These are phyloP conservation scores for Nicotiana otophora DNA, from an alignment of 257 asterid genomes.

Conservation along the genomic window DNA sequence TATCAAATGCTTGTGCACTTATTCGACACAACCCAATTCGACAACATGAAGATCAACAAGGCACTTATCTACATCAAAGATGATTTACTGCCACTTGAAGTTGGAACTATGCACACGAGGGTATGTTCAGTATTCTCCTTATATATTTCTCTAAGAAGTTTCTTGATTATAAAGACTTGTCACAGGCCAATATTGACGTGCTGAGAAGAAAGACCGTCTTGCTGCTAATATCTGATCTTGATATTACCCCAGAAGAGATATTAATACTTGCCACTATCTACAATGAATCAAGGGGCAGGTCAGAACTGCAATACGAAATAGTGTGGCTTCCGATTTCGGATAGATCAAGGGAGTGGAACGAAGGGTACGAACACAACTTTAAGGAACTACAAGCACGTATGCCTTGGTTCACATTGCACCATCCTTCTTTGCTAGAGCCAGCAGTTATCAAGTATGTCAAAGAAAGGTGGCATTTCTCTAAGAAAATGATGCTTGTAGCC, in stretches of 20 bases:
- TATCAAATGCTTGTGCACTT: slow-evolving; percentile 41
- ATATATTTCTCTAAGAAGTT: too few relatives aligned
- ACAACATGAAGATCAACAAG: slow-evolving; percentile 59
- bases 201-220: slow-evolving; percentile 54
- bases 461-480: slow-evolving; percentile 7
- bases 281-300: slow-evolving; percentile 29
- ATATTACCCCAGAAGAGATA: slow-evolving; percentile 51
- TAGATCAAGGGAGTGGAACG: slow-evolving; percentile 24
- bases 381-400: neutral
- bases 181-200: slow-evolving; percentile 44
- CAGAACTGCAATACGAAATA: slow-evolving; percentile 46
- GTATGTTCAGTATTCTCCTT: slow-evolving; percentile 21
- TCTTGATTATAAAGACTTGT: too few relatives aligned
- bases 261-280: slow-evolving; percentile 34
- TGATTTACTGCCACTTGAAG: slow-evolving; percentile 48
- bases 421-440: slow-evolving; percentile 12
- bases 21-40: slow-evolving; percentile 49
- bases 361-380: slow-evolving; percentile 18
- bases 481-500: slow-evolving; percentile 14
- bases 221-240: slow-evolving; percentile 60
- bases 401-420: slow-evolving; percentile 17
- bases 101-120: slow-evolving; percentile 44
- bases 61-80: slow-evolving; percentile 48
- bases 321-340: slow-evolving; percentile 68
- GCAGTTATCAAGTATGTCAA: neutral